Evolutionary conservation across 169 alveolate species (phyloP).

Genomic region (Neospora caninum): DNA sequence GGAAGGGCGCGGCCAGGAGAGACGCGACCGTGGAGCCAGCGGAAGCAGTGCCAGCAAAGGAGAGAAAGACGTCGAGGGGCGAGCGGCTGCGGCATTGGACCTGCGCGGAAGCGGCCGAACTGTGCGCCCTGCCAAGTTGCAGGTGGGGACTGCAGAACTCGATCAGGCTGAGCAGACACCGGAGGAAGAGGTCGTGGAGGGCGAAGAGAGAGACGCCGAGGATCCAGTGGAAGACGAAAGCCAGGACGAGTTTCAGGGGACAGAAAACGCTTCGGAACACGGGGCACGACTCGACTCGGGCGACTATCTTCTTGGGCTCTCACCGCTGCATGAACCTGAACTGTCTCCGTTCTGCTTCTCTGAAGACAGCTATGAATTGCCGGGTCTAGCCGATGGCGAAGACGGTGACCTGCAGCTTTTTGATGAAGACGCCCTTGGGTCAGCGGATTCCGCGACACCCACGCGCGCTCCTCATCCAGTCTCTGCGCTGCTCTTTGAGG

Average conservation of each 20-base stretch:
- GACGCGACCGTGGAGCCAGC: too few species aligned
- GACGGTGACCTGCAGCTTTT: neutral
- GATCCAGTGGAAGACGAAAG: neutral
- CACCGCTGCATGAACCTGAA: too few species aligned
- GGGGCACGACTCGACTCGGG: too few species aligned
- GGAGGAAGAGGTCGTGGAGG: neutral
- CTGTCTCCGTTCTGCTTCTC: neutral
- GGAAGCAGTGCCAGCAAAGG: too few species aligned
- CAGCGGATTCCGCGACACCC: neutral
- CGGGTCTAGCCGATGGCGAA: neutral
- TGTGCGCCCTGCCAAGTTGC: neutral
- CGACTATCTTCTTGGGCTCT: too few species aligned
- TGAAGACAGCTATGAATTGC: neutral
- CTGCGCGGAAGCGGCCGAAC: neutral
- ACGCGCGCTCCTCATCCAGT: neutral
- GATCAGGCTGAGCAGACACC: neutral
- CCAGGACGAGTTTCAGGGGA: neutral
- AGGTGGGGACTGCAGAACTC: neutral
- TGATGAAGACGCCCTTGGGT: neutral
- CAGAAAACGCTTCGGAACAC: neutral
- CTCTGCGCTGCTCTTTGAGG: conserved; percentile 21
- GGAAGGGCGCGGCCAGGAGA: too few species aligned
- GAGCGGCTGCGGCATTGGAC: neutral
- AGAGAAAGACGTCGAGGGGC: neutral
- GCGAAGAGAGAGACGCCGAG: neutral